Percentiles rank a stretch among this genome's conserved stretches.
Evolutionary conservation across 2,329 filamentous ascomycete species (phyloP).

Genomic region (Scortechinia acanthostroma): DNA sequence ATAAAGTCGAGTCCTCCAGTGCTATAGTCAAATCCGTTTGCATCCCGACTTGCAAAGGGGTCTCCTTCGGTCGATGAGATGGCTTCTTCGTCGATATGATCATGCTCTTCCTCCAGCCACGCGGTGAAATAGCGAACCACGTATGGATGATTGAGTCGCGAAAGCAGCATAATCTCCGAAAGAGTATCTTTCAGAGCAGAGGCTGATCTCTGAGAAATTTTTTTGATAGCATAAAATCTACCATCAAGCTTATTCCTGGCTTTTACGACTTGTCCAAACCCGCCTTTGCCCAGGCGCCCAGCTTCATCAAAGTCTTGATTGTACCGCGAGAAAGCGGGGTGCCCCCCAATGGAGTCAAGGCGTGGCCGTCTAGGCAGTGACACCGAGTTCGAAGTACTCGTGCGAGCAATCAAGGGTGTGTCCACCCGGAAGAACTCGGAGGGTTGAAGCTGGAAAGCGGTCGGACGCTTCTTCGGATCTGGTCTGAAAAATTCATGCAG

Average conservation of each 20-base stretch:
- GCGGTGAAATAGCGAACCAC: constrained; percentile 66
- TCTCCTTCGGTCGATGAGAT: neutral
- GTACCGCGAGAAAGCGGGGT: constrained; percentile 34
- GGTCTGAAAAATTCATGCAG: constrained; percentile 51
- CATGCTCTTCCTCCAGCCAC: constrained; percentile 45
- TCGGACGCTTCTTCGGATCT: constrained; percentile 49
- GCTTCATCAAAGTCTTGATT: constrained; percentile 57
- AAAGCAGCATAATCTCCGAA: constrained; percentile 56
- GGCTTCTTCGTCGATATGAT: neutral
- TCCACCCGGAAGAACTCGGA: constrained; percentile 44
- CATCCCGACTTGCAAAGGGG: neutral
- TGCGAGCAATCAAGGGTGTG: constrained; percentile 24
- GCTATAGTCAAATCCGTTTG: constrained; percentile 27
- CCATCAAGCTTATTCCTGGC: constrained; percentile 61
- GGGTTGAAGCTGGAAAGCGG: constrained; percentile 56
- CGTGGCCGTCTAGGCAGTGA: neutral
- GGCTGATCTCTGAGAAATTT: constrained; percentile 52
- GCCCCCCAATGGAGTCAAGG: neutral
- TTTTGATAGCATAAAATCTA: constrained; percentile 61
- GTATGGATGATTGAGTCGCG: constrained; percentile 59
- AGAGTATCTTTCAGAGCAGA: constrained; percentile 48
- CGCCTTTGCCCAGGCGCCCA: constrained; percentile 55
- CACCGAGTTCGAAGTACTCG: constrained; percentile 5
- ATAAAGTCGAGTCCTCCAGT: constrained; percentile 58
- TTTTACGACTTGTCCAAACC: constrained; percentile 63